Evolutionary conservation across 768 basidiomycete species (phyloP), one percentile per base, ranked within the genome.

Genomic region (Punctularia strigosozonata): DNA sequence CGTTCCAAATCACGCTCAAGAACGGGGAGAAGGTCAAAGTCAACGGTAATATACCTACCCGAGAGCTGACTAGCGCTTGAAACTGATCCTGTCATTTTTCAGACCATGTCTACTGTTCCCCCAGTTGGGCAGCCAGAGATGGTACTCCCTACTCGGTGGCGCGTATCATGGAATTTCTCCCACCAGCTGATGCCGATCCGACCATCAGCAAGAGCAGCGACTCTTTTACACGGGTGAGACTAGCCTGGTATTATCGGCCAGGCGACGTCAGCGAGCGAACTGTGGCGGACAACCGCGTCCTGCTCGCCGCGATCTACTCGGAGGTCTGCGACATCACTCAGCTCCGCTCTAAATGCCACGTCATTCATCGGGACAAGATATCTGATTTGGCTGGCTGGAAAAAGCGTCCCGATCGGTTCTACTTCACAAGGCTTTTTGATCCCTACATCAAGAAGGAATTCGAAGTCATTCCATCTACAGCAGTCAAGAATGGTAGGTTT

Each of bases 71-170:
- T 62, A 54, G 59, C 61, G 55, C 50, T 53, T 8, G 37, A 38
- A 47, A 23, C 34, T 34, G 19, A 43, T 33, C 31, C 46, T 50
- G 10, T 44, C 68, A 62, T 71, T 59, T 54, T 41, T 31, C 50
- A 95, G 94, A 97, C 61, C 91, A 97, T 64, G 92, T 97, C 50
- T 98, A 95, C 57, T 89, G 89, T 62, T 90, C 92, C 23, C 85
- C 90, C 22, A 83, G 79, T 44, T 97, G 90, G 90, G 74, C 80
- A 41, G 71, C 84, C 44, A 77, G 92, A 44, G 91, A 95, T 55
- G 88, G 89, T 51, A 89, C 90, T 44, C 92, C 95, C 42, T 98
- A 95, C 61, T 85, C 86, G 31, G 77, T 99, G 43, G 92, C 86
- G 36, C 80, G 94, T 50, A 88, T 99, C 63, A 94, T 99, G 82